phyloP scores from a whole-genome alignment of 2,329 filamentous ascomycete species.

The Colletotrichum gloeosporioides region DNA sequence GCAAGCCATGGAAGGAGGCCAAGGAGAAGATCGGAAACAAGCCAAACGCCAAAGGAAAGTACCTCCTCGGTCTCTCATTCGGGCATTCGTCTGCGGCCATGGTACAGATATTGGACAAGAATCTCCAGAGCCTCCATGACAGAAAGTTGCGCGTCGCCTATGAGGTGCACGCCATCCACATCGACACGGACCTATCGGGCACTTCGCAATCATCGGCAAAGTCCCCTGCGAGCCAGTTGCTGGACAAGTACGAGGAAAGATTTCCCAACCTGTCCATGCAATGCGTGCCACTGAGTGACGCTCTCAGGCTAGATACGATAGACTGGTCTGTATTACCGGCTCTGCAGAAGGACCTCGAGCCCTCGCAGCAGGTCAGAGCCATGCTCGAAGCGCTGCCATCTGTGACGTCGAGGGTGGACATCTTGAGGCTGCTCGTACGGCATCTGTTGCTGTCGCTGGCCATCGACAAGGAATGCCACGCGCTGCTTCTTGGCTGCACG shows the following conservation, averaged over 20 bases:
- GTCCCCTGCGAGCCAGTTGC: slow-evolving; percentile 46
- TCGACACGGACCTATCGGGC: slow-evolving; percentile 47
- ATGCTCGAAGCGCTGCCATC: slow-evolving; percentile 70
- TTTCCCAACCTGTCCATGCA: slow-evolving; percentile 74
- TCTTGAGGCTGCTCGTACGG: slow-evolving; percentile 72
- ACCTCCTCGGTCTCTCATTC: slow-evolving; percentile 83
- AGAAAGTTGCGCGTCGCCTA: slow-evolving; percentile 72
- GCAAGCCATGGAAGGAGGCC: slow-evolving; percentile 54
- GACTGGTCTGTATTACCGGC: slow-evolving; percentile 57
- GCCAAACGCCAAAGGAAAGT: slow-evolving; percentile 41
- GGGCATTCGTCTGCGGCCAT: slow-evolving; percentile 82
- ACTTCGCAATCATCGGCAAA: slow-evolving; percentile 9
- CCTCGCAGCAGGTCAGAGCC: slow-evolving; percentile 52
- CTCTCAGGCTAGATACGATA: slow-evolving; percentile 56
- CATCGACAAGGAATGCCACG: slow-evolving; percentile 64
- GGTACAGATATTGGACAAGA: slow-evolving; percentile 75
- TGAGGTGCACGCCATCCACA: slow-evolving; percentile 66
- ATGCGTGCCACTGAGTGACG: slow-evolving; percentile 66
- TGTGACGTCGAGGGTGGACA: slow-evolving; percentile 76
- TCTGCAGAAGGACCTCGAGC: slow-evolving; percentile 25
- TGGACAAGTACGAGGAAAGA: slow-evolving; percentile 57
- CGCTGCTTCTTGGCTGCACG: slow-evolving; percentile 82
- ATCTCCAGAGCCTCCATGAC: slow-evolving; percentile 68
- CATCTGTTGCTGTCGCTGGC: slow-evolving; percentile 74
- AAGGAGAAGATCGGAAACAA: slow-evolving; percentile 23